These are phyloP conservation scores for Uronychia binucleata DNA, from an alignment of 73 alveolate species.

Conservation along the genomic window DNA sequence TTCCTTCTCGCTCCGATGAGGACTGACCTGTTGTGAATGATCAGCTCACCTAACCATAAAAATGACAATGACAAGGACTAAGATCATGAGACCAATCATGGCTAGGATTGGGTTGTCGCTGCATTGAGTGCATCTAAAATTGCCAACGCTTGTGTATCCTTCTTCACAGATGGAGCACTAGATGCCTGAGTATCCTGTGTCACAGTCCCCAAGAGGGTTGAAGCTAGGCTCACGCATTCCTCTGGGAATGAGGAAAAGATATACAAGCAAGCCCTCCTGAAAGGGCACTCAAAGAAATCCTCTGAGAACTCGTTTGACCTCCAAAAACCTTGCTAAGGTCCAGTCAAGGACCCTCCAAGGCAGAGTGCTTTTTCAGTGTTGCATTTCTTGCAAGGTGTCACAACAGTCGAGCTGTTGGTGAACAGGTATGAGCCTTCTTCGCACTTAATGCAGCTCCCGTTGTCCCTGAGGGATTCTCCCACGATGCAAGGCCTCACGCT, in stretches of 20 bases:
- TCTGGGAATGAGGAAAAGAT: not conserved
- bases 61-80: slow-evolving; percentile 9
- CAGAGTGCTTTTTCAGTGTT: slow-evolving; percentile 13
- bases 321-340: slow-evolving; percentile 53
- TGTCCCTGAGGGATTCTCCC: not conserved
- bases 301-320: slow-evolving; percentile 9
- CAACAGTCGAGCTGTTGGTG: not conserved
- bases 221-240: slow-evolving; percentile 15
- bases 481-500: not conserved
- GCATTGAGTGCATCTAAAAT: slow-evolving; percentile 34
- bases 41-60: not conserved
- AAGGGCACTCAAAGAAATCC: slow-evolving; percentile 13
- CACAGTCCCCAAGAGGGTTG: slow-evolving; percentile 34
- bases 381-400: slow-evolving; percentile 6
- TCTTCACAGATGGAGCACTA: slow-evolving; percentile 31
- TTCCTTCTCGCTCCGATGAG: slow-evolving; percentile 12
- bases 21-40: slow-evolving; percentile 2
- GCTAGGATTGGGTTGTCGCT: slow-evolving; percentile 3
- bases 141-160: slow-evolving; percentile 26
- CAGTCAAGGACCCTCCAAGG: slow-evolving; percentile 26
- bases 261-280: slow-evolving; percentile 23
- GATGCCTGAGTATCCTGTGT: slow-evolving; percentile 32
- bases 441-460: not conserved
- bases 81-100: not conserved
- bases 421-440: not conserved